phyloP scores from a whole-genome alignment of 768 basidiomycete genomes.

The Austroboletus festivus region DNA sequence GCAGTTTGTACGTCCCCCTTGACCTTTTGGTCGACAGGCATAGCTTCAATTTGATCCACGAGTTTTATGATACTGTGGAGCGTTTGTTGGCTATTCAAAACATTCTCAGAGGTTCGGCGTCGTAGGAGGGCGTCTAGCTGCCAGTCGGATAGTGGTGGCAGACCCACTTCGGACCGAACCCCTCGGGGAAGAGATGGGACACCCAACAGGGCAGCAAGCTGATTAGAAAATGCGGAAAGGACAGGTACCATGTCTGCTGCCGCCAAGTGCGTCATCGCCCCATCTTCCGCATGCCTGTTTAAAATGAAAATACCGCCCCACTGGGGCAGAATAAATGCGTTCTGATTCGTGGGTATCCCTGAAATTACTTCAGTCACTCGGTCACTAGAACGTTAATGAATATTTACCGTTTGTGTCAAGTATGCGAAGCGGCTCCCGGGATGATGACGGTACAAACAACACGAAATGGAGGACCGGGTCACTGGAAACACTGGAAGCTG shows the following conservation, averaged over 20 bases:
- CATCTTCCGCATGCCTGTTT: constrained; percentile 45
- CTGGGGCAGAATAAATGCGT: constrained; percentile 87
- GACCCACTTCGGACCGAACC: constrained; percentile 32
- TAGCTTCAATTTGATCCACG: constrained; percentile 82
- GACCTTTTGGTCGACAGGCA: constrained; percentile 85
- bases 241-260: constrained; percentile 43
- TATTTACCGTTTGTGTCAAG: constrained; percentile 49
- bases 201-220: constrained; percentile 80
- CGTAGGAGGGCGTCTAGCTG: constrained; percentile 80
- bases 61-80: constrained; percentile 80
- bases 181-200: constrained; percentile 58
- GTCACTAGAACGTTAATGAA: constrained; percentile 6
- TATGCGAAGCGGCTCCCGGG: constrained; percentile 69
- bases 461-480: constrained; percentile 94
- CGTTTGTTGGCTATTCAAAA: constrained; percentile 64
- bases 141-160: constrained; percentile 57
- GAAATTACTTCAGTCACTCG: constrained; percentile 9
- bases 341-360: constrained; percentile 50
- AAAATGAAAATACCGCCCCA: constrained; percentile 87
- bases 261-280: constrained; percentile 30
- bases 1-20: constrained; percentile 67
- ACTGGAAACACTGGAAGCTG: constrained; percentile 89
- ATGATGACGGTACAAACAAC: constrained; percentile 75
- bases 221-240: constrained; percentile 65
- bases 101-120: constrained; percentile 66